These are phyloP conservation scores for Astragalus glycyphyllos DNA, from an alignment of 306 rosid genomes.

Conservation along the genomic window DNA sequence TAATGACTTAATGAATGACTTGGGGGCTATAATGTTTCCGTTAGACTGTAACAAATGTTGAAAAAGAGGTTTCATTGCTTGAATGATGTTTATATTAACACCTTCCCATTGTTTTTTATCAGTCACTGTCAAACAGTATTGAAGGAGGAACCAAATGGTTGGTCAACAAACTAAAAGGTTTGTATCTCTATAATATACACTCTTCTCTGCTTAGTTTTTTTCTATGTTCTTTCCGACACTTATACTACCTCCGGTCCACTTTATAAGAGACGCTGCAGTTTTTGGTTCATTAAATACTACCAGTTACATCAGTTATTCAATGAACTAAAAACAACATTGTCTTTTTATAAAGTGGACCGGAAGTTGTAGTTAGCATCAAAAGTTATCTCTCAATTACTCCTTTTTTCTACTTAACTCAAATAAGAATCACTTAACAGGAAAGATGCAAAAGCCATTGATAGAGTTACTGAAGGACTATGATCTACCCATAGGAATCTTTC, in stretches of 20 bases:
- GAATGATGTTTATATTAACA: conserved; percentile 42
- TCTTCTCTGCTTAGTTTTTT: too few relatives aligned
- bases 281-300: too few relatives aligned
- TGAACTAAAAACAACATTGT: too few relatives aligned
- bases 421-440: conserved; percentile 56
- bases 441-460: conserved; percentile 85
- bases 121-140: conserved; percentile 74
- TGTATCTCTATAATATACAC: conserved; percentile 33
- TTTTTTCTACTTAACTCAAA: conserved; percentile 1
- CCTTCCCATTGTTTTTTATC: conserved; percentile 31
- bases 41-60: conserved; percentile 8
- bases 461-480: conserved; percentile 87
- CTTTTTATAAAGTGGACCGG: too few relatives aligned
- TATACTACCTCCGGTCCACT: too few relatives aligned
- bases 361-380: neutral
- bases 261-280: too few relatives aligned
- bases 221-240: too few relatives aligned
- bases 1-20: too few relatives aligned
- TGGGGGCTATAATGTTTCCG: conserved; percentile 10
- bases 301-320: too few relatives aligned
- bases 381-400: neutral
- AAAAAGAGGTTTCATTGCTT: conserved; percentile 30
- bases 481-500: conserved; percentile 83
- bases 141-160: conserved; percentile 87
- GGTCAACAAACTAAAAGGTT: conserved; percentile 85